phyloP scores from a whole-genome alignment of 2,329 filamentous ascomycete species.

The Verticillium nonalfalfae region DNA sequence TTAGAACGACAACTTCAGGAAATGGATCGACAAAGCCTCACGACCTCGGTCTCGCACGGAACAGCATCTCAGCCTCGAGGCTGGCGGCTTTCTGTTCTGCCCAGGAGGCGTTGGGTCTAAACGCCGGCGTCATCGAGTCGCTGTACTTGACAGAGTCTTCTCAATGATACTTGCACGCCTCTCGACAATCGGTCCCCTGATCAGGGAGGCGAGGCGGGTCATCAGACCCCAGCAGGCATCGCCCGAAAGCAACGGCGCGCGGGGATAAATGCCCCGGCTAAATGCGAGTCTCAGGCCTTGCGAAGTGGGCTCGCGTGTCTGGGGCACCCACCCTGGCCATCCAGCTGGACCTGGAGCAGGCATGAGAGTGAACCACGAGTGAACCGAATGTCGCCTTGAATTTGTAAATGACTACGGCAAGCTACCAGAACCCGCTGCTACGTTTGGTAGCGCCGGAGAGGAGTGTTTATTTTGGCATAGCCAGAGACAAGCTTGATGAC shows the following conservation, averaged over 20 bases:
- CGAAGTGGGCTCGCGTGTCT: background rate
- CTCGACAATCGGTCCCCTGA: too few species aligned
- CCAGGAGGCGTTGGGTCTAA: background rate
- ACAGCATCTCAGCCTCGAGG: background rate
- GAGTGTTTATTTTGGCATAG: background rate
- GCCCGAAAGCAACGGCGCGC: background rate
- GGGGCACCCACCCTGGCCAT: background rate
- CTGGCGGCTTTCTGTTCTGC: background rate
- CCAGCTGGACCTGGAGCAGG: background rate
- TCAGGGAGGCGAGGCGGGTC: background rate
- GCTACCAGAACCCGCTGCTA: background rate
- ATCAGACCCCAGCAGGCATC: background rate
- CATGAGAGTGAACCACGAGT: background rate
- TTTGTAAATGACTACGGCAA: background rate
- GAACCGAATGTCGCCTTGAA: background rate
- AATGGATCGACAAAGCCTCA: background rate
- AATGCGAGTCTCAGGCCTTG: background rate
- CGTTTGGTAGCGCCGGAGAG: background rate
- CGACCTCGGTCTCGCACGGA: background rate
- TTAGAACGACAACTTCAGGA: background rate
- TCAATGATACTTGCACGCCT: too few species aligned
- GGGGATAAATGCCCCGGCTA: background rate
- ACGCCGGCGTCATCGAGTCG: background rate
- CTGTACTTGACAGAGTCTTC: too few species aligned
- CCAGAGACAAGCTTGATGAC: background rate